phyloP scores from a whole-genome alignment of 257 asterid genomes.

The Fraxinus excelsior region DNA sequence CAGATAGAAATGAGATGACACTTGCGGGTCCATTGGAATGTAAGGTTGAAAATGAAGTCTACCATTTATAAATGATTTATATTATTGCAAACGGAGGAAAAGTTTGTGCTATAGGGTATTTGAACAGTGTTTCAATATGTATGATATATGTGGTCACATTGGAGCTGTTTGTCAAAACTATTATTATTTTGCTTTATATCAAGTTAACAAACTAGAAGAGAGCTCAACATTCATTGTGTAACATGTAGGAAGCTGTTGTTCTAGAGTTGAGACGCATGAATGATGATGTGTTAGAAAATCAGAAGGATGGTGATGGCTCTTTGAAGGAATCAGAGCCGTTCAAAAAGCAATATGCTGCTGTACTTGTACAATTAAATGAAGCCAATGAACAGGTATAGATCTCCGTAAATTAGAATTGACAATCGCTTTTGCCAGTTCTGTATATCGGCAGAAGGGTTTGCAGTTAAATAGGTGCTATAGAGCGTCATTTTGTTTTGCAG shows the following conservation, averaged over 20 bases:
- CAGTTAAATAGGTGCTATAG: conserved; percentile 8
- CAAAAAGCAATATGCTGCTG: conserved; percentile 81
- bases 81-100: no score
- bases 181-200: neutral
- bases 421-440: conserved; percentile 11
- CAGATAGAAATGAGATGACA: no score
- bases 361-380: conserved; percentile 71
- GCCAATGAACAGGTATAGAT: conserved; percentile 70
- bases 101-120: neutral
- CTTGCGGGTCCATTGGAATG: no score
- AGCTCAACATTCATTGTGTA: conserved; percentile 37
- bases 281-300: conserved; percentile 64
- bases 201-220: neutral
- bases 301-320: conserved; percentile 45
- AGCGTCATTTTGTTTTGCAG: conserved; percentile 40
- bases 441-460: conserved; percentile 11
- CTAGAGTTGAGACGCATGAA: conserved; percentile 78
- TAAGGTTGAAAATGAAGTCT: no score
- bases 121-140: neutral
- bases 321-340: conserved; percentile 76
- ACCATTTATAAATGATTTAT: no score
- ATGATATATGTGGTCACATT: neutral
- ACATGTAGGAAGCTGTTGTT: conserved; percentile 77
- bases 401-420: conserved; percentile 20
- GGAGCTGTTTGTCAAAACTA: conserved; percentile 13